phyloP scores from a whole-genome alignment of 345 rosid species.

The Populus euphratica region DNA sequence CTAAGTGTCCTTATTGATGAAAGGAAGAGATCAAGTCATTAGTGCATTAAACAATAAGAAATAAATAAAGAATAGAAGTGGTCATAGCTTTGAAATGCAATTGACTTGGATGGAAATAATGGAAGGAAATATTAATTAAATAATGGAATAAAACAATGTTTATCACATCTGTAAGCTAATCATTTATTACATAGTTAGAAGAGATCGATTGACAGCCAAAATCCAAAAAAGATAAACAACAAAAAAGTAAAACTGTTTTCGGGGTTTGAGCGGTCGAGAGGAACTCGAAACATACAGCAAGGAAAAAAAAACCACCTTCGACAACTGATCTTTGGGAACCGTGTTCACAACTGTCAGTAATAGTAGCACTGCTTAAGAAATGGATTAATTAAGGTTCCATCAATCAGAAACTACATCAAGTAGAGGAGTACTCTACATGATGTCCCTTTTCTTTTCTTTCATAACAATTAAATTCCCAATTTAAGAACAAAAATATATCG shows the following conservation, averaged over 20 bases:
- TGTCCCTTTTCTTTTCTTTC: too few species aligned
- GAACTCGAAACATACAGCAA: background rate
- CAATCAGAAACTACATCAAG: conserved; percentile 12
- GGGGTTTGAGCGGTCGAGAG: conserved; percentile 8
- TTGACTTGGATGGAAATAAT: conserved; percentile 19
- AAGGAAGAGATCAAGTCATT: conserved; percentile 16
- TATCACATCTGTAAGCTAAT: conserved; percentile 12
- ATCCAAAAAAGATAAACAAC: background rate
- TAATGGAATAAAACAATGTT: background rate
- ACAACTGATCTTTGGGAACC: conserved; percentile 34
- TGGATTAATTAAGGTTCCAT: conserved; percentile 25
- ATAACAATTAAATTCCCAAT: too few species aligned
- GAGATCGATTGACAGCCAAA: background rate
- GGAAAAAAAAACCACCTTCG: background rate
- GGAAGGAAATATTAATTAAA: conserved; percentile 14
- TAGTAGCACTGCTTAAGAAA: conserved; percentile 4
- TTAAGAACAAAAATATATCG: too few species aligned
- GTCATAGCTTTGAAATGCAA: conserved; percentile 15
- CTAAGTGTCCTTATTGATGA: conserved; percentile 20
- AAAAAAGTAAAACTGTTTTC: conserved; percentile 1
- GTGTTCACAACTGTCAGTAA: conserved; percentile 29
- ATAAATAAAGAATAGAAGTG: background rate
- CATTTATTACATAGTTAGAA: background rate
- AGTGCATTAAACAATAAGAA: background rate
- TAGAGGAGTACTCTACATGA: too few species aligned